phyloP scores from a whole-genome alignment of 768 basidiomycete species.

The Lactifluus piperatus region DNA sequence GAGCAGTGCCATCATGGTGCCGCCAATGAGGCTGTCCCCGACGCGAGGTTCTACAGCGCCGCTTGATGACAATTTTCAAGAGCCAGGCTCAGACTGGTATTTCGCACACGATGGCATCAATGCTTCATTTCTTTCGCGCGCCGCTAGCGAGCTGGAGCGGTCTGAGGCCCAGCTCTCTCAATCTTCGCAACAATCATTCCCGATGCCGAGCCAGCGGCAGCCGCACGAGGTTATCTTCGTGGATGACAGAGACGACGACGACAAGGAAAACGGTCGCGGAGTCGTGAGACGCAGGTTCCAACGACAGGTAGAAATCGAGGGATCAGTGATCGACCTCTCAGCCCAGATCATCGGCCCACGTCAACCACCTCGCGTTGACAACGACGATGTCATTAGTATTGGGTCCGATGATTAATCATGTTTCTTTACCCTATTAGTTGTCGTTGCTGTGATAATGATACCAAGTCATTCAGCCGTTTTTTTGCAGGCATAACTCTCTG shows the following conservation, averaged over 20 bases:
- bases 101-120: constrained; percentile 31
- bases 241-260: constrained; percentile 38
- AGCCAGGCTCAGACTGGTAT: constrained; percentile 25
- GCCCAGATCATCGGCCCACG: constrained; percentile 26
- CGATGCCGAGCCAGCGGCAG: constrained; percentile 8
- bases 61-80: constrained; percentile 7
- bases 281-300: constrained; percentile 38
- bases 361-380: not conserved
- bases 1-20: not conserved
- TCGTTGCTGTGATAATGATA: not conserved
- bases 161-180: constrained; percentile 19
- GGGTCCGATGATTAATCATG: constrained; percentile 8
- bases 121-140: constrained; percentile 34
- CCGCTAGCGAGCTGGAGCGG: constrained; percentile 28
- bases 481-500: not conserved
- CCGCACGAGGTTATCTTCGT: constrained; percentile 34
- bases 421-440: not conserved
- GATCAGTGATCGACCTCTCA: constrained; percentile 49
- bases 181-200: constrained; percentile 8
- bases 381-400: constrained; percentile 16
- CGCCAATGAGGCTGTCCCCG: constrained; percentile 5
- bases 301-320: constrained; percentile 9
- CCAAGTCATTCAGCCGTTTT: not conserved
- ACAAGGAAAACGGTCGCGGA: constrained; percentile 57
- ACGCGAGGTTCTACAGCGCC: constrained; percentile 9